Percentiles rank a stretch among this genome's conserved stretches.
These are phyloP conservation scores for Syzygium grande DNA, from an alignment of 345 rosid genomes.

Conservation along the genomic window DNA sequence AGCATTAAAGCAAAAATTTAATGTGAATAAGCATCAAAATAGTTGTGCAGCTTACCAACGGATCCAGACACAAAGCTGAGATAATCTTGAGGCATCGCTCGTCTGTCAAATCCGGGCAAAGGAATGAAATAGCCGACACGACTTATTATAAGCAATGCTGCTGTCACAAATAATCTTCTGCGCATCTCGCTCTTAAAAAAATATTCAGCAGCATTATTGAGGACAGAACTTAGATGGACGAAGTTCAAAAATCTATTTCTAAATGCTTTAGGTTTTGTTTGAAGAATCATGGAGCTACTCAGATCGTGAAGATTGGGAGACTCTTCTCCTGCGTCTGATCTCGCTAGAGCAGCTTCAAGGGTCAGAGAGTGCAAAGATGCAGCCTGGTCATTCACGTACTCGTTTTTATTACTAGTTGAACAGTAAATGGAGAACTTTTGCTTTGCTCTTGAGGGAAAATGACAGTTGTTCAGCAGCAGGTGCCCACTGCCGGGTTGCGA, in stretches of 20 bases:
- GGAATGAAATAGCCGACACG: constrained; percentile 90
- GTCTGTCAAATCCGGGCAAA: constrained; percentile 85
- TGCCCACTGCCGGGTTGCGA: constrained; percentile 12
- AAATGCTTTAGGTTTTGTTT: constrained; percentile 40
- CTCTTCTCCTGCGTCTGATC: constrained; percentile 18
- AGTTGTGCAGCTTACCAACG: constrained; percentile 46
- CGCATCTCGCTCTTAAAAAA: constrained; percentile 94
- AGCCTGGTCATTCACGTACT: background rate
- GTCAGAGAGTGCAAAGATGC: constrained; percentile 9
- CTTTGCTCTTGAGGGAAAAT: constrained; percentile 5
- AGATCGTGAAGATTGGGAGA: constrained; percentile 7
- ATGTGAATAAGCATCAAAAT: background rate
- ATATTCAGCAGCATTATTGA: constrained; percentile 63
- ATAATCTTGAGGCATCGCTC: constrained; percentile 80
- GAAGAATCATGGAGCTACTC: constrained; percentile 9
- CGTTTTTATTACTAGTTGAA: background rate
- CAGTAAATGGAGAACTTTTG: constrained; percentile 17
- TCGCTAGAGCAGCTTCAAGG: constrained; percentile 22
- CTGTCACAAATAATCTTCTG: constrained; percentile 75
- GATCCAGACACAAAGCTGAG: constrained; percentile 87
- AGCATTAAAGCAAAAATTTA: background rate
- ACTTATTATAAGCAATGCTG: constrained; percentile 56
- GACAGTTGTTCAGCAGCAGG: constrained; percentile 12
- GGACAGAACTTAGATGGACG: constrained; percentile 60
- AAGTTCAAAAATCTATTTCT: constrained; percentile 69